Conservation (phyloP, 192 early-diverging fungal genomes). For the Backusella sp. region DNA sequence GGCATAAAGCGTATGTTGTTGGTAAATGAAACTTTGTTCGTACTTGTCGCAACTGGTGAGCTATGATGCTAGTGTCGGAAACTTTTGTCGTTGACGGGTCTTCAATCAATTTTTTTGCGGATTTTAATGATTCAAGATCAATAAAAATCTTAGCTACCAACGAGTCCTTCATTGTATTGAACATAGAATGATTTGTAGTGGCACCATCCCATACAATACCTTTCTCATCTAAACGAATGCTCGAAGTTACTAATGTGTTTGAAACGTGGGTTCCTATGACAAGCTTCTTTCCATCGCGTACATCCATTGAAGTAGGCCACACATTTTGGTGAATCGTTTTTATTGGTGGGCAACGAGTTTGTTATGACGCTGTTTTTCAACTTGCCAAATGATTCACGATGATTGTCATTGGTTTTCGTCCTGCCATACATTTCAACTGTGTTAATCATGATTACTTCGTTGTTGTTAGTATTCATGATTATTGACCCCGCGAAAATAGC, state of each 20-base stretch:
- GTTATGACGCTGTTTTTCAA: slow-evolving; percentile 10
- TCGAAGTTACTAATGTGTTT: slow-evolving; percentile 28
- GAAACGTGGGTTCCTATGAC: slow-evolving; percentile 28
- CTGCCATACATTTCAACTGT: slow-evolving; percentile 29
- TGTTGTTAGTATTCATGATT: slow-evolving; percentile 19
- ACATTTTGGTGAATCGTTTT: slow-evolving; percentile 19
- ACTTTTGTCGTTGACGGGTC: slow-evolving; percentile 2
- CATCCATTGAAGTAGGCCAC: slow-evolving; percentile 20
- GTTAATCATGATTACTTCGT: slow-evolving; percentile 25
- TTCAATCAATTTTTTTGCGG: neutral
- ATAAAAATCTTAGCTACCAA: slow-evolving; percentile 23
- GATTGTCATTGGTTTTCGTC: slow-evolving; percentile 14
- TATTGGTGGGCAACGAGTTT: slow-evolving; percentile 20
- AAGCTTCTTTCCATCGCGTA: slow-evolving; percentile 14
- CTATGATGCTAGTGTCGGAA: neutral
- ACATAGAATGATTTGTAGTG: neutral
- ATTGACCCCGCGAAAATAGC: slow-evolving; percentile 24
- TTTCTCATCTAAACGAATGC: slow-evolving; percentile 22
- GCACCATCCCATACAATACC: slow-evolving; percentile 14
- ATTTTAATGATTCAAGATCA: slow-evolving; percentile 20
- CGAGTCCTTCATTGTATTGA: slow-evolving; percentile 8
- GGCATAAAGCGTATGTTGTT: slow-evolving; percentile 16
- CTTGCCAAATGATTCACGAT: slow-evolving; percentile 18
- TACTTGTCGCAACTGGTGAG: slow-evolving; percentile 24
- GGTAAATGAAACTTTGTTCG: slow-evolving; percentile 23